Evolutionary conservation across 2,329 filamentous ascomycete species (phyloP).

Genomic region (Clonostachys chloroleuca): DNA sequence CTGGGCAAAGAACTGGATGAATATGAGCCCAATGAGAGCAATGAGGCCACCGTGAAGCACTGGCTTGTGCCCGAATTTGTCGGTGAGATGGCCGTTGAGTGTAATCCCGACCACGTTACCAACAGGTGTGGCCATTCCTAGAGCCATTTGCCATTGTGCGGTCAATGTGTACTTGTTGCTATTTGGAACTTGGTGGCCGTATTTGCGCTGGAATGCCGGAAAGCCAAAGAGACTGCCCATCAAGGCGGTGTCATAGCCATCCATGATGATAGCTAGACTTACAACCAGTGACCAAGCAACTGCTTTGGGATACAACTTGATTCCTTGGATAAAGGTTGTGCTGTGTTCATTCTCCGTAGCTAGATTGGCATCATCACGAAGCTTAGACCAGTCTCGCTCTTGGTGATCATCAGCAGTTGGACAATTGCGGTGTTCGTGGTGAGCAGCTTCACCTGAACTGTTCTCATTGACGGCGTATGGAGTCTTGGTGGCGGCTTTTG

Average conservation of each 20-base stretch:
- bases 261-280: slow-evolving; percentile 4
- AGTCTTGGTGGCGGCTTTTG: no score
- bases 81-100: neutral
- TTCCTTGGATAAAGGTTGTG: slow-evolving; percentile 11
- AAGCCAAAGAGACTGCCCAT: slow-evolving; percentile 24
- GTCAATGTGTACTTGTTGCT: neutral
- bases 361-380: neutral
- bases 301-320: slow-evolving; percentile 17
- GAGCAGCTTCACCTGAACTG: no score
- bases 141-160: slow-evolving; percentile 29
- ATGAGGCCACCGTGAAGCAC: slow-evolving; percentile 25
- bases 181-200: slow-evolving; percentile 9
- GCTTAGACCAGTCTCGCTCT: neutral
- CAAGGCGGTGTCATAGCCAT: slow-evolving; percentile 6
- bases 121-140: slow-evolving; percentile 24
- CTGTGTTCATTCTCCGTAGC: slow-evolving; percentile 13
- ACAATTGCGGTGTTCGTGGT: no score
- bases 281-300: slow-evolving; percentile 22
- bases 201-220: slow-evolving; percentile 20
- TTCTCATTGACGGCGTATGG: no score
- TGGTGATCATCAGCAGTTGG: no score
- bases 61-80: slow-evolving; percentile 20
- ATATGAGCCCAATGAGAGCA: slow-evolving; percentile 25
- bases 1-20: slow-evolving; percentile 26
- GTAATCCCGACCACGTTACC: slow-evolving; percentile 34